Conservation (phyloP, 163 green algal species). For the Coccomyxa subellipsoidea region DNA sequence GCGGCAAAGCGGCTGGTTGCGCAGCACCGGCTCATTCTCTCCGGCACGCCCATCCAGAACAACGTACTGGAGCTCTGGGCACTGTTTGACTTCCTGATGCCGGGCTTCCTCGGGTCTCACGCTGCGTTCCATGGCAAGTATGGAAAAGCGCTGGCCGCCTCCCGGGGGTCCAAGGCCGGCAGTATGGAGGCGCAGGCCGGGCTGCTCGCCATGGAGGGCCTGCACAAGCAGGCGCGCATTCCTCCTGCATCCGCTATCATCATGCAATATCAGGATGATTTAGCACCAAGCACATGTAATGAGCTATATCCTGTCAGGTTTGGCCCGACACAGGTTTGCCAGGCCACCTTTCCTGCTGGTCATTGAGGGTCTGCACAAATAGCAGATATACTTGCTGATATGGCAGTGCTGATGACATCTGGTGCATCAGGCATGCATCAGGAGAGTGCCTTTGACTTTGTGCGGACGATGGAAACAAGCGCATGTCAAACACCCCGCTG, state of each 20-base stretch:
- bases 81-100: slow-evolving; percentile 99
- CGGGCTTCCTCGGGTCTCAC: slow-evolving; percentile 90
- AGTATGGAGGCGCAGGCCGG: slow-evolving; percentile 71
- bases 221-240: slow-evolving; percentile 73
- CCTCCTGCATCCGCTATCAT: not conserved
- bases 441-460: too few species aligned
- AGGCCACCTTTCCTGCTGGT: too few species aligned
- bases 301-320: too few species aligned
- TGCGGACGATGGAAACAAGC: too few species aligned
- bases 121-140: slow-evolving; percentile 57
- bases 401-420: too few species aligned
- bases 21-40: slow-evolving; percentile 87
- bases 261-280: too few species aligned
- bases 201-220: slow-evolving; percentile 79
- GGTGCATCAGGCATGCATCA: too few species aligned
- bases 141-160: slow-evolving; percentile 53
- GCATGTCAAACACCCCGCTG: too few species aligned
- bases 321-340: too few species aligned
- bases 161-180: slow-evolving; percentile 61
- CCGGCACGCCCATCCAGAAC: slow-evolving; percentile 98
- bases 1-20: slow-evolving; percentile 52
- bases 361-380: too few species aligned
- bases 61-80: slow-evolving; percentile 93
- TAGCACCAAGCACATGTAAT: too few species aligned
- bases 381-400: too few species aligned